Evolutionary conservation across 352 stramenopile species (phyloP), one percentile per base, ranked within the genome.

Genomic region (Discostella stelligera): DNA sequence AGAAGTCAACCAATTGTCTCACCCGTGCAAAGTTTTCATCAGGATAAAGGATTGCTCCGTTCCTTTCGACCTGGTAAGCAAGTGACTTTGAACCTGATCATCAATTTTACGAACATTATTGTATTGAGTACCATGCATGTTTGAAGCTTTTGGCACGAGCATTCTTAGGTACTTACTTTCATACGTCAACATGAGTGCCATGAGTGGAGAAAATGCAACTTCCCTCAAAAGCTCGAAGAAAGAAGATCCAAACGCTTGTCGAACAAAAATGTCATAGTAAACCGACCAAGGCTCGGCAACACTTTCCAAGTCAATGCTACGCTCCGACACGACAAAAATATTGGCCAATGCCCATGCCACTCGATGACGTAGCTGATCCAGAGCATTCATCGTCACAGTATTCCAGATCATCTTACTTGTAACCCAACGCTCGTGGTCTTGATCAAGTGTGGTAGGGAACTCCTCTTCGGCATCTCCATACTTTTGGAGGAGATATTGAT

Each of bases 181-280:
- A 63, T 82, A 93, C 10, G 78, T 86, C 13, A 94, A 61, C 58
- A 85, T 87, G 20, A 48, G 16, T 52, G 23, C 89, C 89, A 93
- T 94, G 0, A 89, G 18, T 20, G 83, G 71, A 30, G 23, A 77
- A 50, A 85, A 92, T n/a, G 66, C 46, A 11, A 94, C 77, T 52
- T 91, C 78, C 11, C 80, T 80, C 11, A 94, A 54, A 14, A 93
- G 62, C 39, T 89, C 67, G 21, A 70, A 70, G 52, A 86, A 93
- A 44, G 83, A 93, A 63, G 82, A 90, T 27, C 85, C 86, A 79
- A 94, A 93, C 0, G 86, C 83, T 70, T 93, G 74, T 5, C 82
- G 50, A 30, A 93, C 82, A 69, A 93, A 93, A 25, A 92, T 92
- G 56, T 93, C 87, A 79, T 93, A 91, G 53, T 86, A 94, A 9